A percentile compares a stretch with the other conserved stretches of the same genome.
Evolutionary conservation across 2,329 filamentous ascomycete genomes (phyloP).

Genomic region (Ilyonectria destructans): DNA sequence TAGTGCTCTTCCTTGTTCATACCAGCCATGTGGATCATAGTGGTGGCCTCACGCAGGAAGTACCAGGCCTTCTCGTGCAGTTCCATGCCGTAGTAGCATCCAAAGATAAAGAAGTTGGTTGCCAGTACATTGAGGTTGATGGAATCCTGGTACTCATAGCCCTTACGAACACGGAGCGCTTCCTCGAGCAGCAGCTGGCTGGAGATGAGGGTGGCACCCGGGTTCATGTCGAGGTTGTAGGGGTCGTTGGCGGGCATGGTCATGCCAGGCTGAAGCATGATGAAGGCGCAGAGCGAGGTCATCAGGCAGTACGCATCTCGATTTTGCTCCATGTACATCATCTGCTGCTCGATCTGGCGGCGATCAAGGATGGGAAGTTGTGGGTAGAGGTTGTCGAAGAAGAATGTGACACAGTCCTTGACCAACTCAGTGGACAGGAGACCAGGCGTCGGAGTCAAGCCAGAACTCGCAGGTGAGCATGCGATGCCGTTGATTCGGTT

Average conservation of each 20-base stretch:
- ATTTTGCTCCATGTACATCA: constrained; percentile 74
- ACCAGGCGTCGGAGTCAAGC: constrained; percentile 71
- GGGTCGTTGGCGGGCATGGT: constrained; percentile 71
- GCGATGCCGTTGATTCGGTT: constrained; percentile 72
- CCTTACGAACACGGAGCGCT: constrained; percentile 75
- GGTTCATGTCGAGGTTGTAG: constrained; percentile 70
- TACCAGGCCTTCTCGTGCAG: constrained; percentile 86
- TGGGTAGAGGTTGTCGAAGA: constrained; percentile 78
- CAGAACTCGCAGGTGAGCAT: constrained; percentile 63
- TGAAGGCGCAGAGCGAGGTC: constrained; percentile 77
- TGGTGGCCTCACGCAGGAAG: constrained; percentile 83
- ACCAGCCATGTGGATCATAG: constrained; percentile 74
- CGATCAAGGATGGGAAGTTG: constrained; percentile 76
- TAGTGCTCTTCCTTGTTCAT: constrained; percentile 78
- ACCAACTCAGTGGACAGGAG: constrained; percentile 75
- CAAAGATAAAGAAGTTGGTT: constrained; percentile 87
- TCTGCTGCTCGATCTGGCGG: constrained; percentile 71
- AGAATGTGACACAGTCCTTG: constrained; percentile 78
- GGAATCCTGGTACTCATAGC: constrained; percentile 72
- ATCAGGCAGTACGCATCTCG: constrained; percentile 77
- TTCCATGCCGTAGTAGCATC: constrained; percentile 80
- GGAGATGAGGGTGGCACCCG: constrained; percentile 74
- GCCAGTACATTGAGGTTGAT: constrained; percentile 73
- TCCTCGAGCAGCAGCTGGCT: constrained; percentile 80
- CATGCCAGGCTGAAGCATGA: constrained; percentile 81